These are phyloP conservation scores for Abrus precatorius DNA, from an alignment of 306 rosid species.

Conservation along the genomic window DNA sequence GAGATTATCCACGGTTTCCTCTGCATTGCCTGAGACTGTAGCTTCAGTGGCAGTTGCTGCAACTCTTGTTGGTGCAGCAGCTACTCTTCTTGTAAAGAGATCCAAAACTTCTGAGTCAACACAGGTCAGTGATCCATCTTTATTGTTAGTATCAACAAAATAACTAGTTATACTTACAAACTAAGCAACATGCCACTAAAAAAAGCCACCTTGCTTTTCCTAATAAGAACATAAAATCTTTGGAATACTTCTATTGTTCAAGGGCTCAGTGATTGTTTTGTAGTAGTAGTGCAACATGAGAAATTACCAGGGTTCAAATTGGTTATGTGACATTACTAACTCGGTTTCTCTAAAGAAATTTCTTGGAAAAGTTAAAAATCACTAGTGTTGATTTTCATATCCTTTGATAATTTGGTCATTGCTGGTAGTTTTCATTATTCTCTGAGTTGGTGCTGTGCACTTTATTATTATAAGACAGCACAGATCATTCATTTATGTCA, in stretches of 20 bases:
- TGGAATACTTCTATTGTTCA: slow-evolving; percentile 13
- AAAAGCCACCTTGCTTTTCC: slow-evolving; percentile 6
- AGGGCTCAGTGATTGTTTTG: slow-evolving; percentile 23
- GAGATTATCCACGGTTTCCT: slow-evolving; percentile 53
- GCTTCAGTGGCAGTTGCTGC: slow-evolving; percentile 87
- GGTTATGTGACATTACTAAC: slow-evolving; percentile 22
- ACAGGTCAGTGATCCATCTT: slow-evolving; percentile 58
- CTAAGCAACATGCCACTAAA: neutral
- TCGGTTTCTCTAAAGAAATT: neutral
- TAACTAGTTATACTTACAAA: neutral
- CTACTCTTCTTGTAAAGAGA: slow-evolving; percentile 76
- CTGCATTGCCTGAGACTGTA: slow-evolving; percentile 84
- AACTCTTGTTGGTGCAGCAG: slow-evolving; percentile 85
- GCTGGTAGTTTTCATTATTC: slow-evolving; percentile 2
- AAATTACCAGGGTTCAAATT: neutral
- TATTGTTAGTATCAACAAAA: neutral
- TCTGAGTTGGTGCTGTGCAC: slow-evolving; percentile 7
- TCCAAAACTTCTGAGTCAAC: slow-evolving; percentile 63
- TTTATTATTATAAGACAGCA: slow-evolving; percentile 3
- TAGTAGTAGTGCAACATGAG: neutral
- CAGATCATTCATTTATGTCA: slow-evolving; percentile 3
- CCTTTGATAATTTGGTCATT: neutral
- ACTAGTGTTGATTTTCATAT: slow-evolving; percentile 5
- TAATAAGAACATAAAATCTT: slow-evolving; percentile 8
- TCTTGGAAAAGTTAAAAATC: slow-evolving; percentile 1